Percentiles rank a stretch among this genome's conserved stretches.
phyloP scores from a whole-genome alignment of 2,329 filamentous ascomycete genomes.

The Fonsecaea nubica region DNA sequence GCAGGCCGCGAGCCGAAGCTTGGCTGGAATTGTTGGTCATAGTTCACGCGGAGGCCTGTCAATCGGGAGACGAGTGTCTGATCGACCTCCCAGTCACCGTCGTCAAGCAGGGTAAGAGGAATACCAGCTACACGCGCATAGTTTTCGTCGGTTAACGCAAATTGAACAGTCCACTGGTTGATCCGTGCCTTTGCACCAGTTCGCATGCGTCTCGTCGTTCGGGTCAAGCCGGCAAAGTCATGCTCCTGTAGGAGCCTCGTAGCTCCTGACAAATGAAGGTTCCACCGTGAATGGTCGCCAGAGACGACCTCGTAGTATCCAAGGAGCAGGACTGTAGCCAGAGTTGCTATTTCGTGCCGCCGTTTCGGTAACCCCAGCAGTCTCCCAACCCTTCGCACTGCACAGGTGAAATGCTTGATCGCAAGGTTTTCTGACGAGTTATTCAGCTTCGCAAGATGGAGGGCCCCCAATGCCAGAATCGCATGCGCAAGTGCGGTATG shows the following conservation, averaged over 20 bases:
- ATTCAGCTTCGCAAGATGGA: conserved; percentile 87
- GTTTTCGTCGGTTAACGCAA: conserved; percentile 32
- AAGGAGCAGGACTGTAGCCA: conserved; percentile 86
- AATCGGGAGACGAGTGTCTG: conserved; percentile 64
- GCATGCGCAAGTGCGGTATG: conserved; percentile 89
- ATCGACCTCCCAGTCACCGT: conserved; percentile 58
- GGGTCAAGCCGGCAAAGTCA: conserved; percentile 75
- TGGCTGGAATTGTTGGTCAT: conserved; percentile 60
- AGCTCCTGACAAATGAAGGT: conserved; percentile 83
- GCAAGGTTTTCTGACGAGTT: conserved; percentile 76
- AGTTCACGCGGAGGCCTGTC: conserved; percentile 63
- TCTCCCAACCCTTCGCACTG: conserved; percentile 76
- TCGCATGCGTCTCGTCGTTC: conserved; percentile 71
- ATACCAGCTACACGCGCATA: conserved; percentile 43
- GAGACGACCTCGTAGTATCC: conserved; percentile 95
- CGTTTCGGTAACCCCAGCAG: conserved; percentile 73
- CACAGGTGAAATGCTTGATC: conserved; percentile 88
- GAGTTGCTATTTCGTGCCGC: conserved; percentile 76
- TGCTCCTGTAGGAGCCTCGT: conserved; percentile 79
- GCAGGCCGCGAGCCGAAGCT: conserved; percentile 21
- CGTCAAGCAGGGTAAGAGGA: conserved; percentile 52
- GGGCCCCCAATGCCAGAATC: conserved; percentile 82
- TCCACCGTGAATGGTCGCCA: conserved; percentile 95
- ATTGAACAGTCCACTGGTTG: conserved; percentile 44
- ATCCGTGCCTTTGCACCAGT: conserved; percentile 51